Evolutionary conservation across 768 basidiomycete species (phyloP), one percentile per base, ranked within the genome.

Genomic region (Mycena metata): DNA sequence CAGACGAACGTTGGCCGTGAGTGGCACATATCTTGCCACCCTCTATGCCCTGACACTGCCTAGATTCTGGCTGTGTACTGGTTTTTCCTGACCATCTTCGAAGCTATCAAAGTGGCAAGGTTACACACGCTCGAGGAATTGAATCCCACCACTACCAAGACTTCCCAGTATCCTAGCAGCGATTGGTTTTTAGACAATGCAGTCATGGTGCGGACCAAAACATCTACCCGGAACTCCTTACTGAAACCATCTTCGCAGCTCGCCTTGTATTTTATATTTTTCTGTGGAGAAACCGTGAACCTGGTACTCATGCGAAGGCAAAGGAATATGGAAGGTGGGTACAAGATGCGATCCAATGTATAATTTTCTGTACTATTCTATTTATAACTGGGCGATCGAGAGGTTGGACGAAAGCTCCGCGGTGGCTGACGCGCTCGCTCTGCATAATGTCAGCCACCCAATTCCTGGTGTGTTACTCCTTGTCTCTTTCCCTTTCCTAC

Each of bases 111-210:
- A 49, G 47, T 57, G 12, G 59, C 58, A 3, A 61, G 76, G 23
- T 62, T 78, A 3, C 56, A 70, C 16, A 56, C 56, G 0, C 73
- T 77, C 16, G 62, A 72, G 21, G 43, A 49, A 0, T 33, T 75
- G 51, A 60, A 72, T 36, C 76, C 76, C 3, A 72, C 64, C 17
- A 74, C 74, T 7, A 65, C 60, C 2, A 74, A 74, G 57, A 60
- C 62, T 39, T 69, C 76, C 2, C 62, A 69, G 39, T 77, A 77
- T 57, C 76, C 75, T 1, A 72, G 70, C 41, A 72, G 72, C 13
- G 78, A 77, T 61, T 69, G 72, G 69, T 62, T 79, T 36, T 46
- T 76, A 3, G 76, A 76, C 61, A 76, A 77, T 57, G 75, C 63
- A 19, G 73, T 77, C 49, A 76, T 77, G 73, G 78, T 76, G 58